These are phyloP conservation scores for Xylaria intraflava DNA, from an alignment of 495 filamentous ascomycete species.

Conservation along the genomic window DNA sequence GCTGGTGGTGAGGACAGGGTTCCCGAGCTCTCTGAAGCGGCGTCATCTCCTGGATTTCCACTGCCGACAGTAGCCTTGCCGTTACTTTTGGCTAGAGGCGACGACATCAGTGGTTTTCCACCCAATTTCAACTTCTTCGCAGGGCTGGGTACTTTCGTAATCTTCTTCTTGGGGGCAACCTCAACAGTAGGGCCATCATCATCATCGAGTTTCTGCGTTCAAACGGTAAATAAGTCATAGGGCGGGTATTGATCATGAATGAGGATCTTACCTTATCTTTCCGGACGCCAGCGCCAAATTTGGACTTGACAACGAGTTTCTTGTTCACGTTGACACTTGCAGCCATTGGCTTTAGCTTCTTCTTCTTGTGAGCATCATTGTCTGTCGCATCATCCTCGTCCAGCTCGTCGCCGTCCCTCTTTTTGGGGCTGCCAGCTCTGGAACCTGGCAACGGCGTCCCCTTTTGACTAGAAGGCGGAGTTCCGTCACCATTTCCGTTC, in stretches of 20 bases:
- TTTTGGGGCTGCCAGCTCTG: conserved; percentile 40
- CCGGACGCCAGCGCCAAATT: conserved; percentile 28
- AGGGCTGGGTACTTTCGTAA: conserved; percentile 35
- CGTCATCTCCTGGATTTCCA: conserved; percentile 29
- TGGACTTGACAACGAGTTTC: conserved; percentile 46
- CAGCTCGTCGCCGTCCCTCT: conserved; percentile 44
- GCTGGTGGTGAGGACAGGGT: conserved; percentile 44
- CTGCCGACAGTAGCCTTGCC: conserved; percentile 20
- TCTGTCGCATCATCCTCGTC: conserved; percentile 46
- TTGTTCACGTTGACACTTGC: conserved; percentile 32
- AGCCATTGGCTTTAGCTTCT: conserved; percentile 42
- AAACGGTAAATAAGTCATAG: conserved; percentile 27
- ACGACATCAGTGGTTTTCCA: conserved; percentile 33
- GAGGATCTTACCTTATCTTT: conserved; percentile 42
- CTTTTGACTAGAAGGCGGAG: conserved; percentile 52
- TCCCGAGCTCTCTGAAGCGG: conserved; percentile 44
- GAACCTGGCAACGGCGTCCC: conserved; percentile 52
- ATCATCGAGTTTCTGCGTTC: conserved; percentile 21
- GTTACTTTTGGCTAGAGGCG: conserved; percentile 31
- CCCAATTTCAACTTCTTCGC: conserved; percentile 43
- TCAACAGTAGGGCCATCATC: conserved; percentile 34
- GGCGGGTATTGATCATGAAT: conserved; percentile 36
- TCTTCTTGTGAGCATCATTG: conserved; percentile 44
- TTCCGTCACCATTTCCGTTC: conserved; percentile 43
- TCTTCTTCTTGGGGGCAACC: conserved; percentile 39